Evolutionary conservation across 2,329 filamentous ascomycete genomes (phyloP).

Genomic region (Colletotrichum horii): DNA sequence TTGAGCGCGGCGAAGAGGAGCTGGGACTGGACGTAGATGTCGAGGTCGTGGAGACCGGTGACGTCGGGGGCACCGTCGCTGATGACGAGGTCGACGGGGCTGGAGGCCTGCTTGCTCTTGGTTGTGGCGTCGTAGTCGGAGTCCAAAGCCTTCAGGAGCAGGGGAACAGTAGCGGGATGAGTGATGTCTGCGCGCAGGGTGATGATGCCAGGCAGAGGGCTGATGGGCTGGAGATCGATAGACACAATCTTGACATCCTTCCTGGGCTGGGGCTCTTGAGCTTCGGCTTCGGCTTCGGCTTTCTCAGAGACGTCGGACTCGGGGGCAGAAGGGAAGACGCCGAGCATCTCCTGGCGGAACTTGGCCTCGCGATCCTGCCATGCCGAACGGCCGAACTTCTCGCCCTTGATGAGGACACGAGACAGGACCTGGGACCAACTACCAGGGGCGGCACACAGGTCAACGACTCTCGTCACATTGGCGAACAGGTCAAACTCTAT

Average conservation of each 20-base stretch:
- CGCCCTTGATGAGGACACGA: slow-evolving; percentile 89
- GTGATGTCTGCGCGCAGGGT: slow-evolving; percentile 96
- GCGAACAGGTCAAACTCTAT: slow-evolving; percentile 93
- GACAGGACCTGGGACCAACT: slow-evolving; percentile 98
- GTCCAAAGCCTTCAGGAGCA: slow-evolving; percentile 85
- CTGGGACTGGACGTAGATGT: slow-evolving; percentile 98
- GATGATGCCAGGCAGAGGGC: slow-evolving; percentile 88
- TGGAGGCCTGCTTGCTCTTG: slow-evolving; percentile 59
- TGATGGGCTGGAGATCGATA: slow-evolving; percentile 96
- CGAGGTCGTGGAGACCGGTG: slow-evolving; percentile 93
- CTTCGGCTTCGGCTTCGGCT: slow-evolving; percentile 4
- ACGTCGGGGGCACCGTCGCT: slow-evolving; percentile 97
- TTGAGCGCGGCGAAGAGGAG: slow-evolving; percentile 94
- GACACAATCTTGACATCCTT: slow-evolving; percentile 91
- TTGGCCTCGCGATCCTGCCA: slow-evolving; percentile 85
- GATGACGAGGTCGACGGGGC: slow-evolving; percentile 90
- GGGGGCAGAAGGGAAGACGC: slow-evolving; percentile 42
- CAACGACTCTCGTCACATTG: slow-evolving; percentile 89
- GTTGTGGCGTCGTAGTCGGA: slow-evolving; percentile 63
- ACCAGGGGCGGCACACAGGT: slow-evolving; percentile 93
- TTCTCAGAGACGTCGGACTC: neutral
- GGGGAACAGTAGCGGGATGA: slow-evolving; percentile 91
- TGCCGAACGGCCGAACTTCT: slow-evolving; percentile 83
- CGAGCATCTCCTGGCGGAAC: slow-evolving; percentile 66
- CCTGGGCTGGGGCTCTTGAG: slow-evolving; percentile 47